phyloP scores from a whole-genome alignment of 176 grass and related monocot genomes.

The Rhynchospora breviuscula region DNA sequence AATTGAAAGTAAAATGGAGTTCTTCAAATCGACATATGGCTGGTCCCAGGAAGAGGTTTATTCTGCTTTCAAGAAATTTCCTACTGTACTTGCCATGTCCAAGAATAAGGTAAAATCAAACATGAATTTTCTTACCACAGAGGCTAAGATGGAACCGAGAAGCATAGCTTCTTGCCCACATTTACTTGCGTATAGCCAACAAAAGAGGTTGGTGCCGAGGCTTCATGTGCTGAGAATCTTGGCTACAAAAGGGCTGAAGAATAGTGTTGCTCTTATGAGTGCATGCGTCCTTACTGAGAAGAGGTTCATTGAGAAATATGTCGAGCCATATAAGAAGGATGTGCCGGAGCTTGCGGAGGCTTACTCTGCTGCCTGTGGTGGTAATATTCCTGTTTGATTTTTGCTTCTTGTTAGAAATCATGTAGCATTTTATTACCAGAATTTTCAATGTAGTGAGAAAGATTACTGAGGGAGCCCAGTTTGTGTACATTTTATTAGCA shows the following conservation, averaged over 20 bases:
- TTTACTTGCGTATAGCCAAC: neutral
- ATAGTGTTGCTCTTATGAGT: neutral
- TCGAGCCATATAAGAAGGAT: neutral
- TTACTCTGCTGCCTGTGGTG: neutral
- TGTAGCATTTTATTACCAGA: no score
- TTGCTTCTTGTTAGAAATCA: neutral
- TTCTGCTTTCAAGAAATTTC: neutral
- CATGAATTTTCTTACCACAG: constrained; percentile 7
- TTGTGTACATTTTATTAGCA: no score
- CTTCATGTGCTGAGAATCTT: neutral
- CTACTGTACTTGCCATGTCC: neutral
- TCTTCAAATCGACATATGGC: neutral
- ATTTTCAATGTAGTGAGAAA: no score
- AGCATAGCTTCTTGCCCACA: neutral
- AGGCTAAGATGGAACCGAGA: neutral
- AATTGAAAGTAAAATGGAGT: neutral
- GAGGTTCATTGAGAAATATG: neutral
- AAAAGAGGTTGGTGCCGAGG: constrained; percentile 11
- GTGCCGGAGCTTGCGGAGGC: neutral
- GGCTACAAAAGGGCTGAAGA: neutral
- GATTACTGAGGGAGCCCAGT: no score
- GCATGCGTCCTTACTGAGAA: neutral
- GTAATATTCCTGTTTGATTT: neutral
- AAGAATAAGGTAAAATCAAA: neutral
- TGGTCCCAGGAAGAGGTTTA: constrained; percentile 12